phyloP scores from a whole-genome alignment of 257 asterid genomes.

The Rehmannia glutinosa region DNA sequence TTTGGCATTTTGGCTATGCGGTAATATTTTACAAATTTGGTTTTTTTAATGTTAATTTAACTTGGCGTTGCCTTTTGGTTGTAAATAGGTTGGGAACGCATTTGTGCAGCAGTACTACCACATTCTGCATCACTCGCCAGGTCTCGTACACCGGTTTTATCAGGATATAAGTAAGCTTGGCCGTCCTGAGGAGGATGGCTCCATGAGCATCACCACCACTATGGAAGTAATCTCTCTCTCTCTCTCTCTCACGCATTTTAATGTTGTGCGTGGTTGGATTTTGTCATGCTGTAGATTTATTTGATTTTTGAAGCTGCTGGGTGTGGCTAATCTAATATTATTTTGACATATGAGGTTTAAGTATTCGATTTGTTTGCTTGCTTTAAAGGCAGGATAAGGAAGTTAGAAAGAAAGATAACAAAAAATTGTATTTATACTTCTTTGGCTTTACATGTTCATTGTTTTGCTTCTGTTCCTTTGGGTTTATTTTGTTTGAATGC shows the following conservation, averaged over 20 bases:
- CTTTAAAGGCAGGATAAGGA: background rate
- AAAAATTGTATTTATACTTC: background rate
- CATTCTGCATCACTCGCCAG: slow-evolving; percentile 78
- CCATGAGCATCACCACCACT: slow-evolving; percentile 79
- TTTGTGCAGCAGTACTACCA: slow-evolving; percentile 93
- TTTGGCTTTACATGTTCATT: background rate
- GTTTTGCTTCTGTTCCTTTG: background rate
- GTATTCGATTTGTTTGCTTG: background rate
- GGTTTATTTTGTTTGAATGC: background rate
- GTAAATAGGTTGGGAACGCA: slow-evolving; percentile 77
- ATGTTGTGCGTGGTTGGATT: background rate
- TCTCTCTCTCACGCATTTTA: background rate
- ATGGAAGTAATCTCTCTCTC: slow-evolving; percentile 53
- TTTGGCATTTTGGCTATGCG: background rate
- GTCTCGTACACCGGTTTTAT: slow-evolving; percentile 68
- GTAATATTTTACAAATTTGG: background rate
- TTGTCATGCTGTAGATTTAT: background rate
- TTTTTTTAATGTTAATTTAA: background rate
- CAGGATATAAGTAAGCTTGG: slow-evolving; percentile 88
- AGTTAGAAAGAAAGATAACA: background rate
- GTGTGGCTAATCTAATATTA: background rate
- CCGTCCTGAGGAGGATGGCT: slow-evolving; percentile 83
- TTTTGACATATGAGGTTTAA: background rate
- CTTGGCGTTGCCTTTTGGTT: background rate
- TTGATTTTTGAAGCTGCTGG: background rate